Evolutionary conservation across 2,329 filamentous ascomycete species (phyloP), one percentile per base, ranked within the genome.

Genomic region (Calonectria honghensis): DNA sequence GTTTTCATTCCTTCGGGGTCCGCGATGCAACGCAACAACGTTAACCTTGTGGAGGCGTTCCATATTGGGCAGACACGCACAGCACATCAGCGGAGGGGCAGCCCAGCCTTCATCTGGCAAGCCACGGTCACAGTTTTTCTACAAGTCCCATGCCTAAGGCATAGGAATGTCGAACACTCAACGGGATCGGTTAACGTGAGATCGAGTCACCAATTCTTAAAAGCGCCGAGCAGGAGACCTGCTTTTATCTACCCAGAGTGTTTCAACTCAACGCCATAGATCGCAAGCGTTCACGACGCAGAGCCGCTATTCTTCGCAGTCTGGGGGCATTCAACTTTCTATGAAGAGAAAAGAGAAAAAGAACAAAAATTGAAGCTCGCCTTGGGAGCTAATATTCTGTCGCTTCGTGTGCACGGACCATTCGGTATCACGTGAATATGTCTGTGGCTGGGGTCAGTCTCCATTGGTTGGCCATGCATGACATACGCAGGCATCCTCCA

Each of bases 121-220:
- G 39, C 14, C 5, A 24, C 31, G 13, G 18, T 61, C 27, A 37
- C 50, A 48, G 35, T 51, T n/a, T 10, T 63, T 24, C 57, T 64
- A 68, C 71, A 24, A 32, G 66, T 39, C 29, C 41, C 6, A 67
- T 52, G 54, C 4, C 31, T 32, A 61, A 4, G 20, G 48, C 39
- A 70, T 52, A 32, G 65, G 78, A 52, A 90, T 91, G 89, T 91
- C 88, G 90, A 88, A 85, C 88, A 88, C 90, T 91, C 89, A 91
- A 92, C 90, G 90, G 90, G 90, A 92, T 88, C 89, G 90, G 87
- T 87, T 86, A 89, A 90, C 86, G 85, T 85, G 73, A 79, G 81
- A 84, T 86, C 88, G 88, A 90, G 86, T 90, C 88, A 85, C 88
- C 90, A 91, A 91, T 92, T 92, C 90, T 92, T 91, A 85, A 85